These are phyloP conservation scores for Aspergillus uvarum DNA, from an alignment of 2,329 filamentous ascomycete species.

Conservation along the genomic window DNA sequence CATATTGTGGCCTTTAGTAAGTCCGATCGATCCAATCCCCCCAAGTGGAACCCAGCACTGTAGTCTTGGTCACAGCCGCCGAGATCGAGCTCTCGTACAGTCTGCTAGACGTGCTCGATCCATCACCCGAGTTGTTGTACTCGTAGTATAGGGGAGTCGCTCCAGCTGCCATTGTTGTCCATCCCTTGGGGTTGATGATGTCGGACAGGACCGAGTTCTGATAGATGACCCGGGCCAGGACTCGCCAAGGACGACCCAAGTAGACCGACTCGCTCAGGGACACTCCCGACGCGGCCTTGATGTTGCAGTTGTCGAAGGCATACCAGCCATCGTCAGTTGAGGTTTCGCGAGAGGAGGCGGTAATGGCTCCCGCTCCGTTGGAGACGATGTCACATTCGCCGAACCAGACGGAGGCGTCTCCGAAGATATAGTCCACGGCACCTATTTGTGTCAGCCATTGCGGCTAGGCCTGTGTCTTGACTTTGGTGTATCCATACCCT, in stretches of 20 bases:
- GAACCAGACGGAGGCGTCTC: constrained; percentile 31
- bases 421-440: constrained; percentile 39
- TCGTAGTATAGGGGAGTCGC: constrained; percentile 36
- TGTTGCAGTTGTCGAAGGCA: constrained; percentile 30
- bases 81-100: constrained; percentile 24
- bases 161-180: constrained; percentile 32
- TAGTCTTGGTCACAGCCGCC: constrained; percentile 27
- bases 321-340: constrained; percentile 31
- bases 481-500: constrained; percentile 19
- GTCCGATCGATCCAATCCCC: constrained; percentile 20
- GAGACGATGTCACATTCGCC: constrained; percentile 35
- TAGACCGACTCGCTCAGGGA: constrained; percentile 28
- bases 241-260: constrained; percentile 36
- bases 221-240: constrained; percentile 36
- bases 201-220: constrained; percentile 30
- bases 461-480: background rate
- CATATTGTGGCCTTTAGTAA: background rate
- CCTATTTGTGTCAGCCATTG: constrained; percentile 16
- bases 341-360: constrained; percentile 30
- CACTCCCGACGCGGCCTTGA: constrained; percentile 22
- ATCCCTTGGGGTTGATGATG: constrained; percentile 33
- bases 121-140: constrained; percentile 28
- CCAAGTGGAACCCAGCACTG: constrained; percentile 25
- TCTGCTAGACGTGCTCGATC: constrained; percentile 22
- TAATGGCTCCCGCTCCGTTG: constrained; percentile 33